Evolutionary conservation across 768 basidiomycete genomes (phyloP), one percentile per base, ranked within the genome.

Genomic region (Russula sp.): DNA sequence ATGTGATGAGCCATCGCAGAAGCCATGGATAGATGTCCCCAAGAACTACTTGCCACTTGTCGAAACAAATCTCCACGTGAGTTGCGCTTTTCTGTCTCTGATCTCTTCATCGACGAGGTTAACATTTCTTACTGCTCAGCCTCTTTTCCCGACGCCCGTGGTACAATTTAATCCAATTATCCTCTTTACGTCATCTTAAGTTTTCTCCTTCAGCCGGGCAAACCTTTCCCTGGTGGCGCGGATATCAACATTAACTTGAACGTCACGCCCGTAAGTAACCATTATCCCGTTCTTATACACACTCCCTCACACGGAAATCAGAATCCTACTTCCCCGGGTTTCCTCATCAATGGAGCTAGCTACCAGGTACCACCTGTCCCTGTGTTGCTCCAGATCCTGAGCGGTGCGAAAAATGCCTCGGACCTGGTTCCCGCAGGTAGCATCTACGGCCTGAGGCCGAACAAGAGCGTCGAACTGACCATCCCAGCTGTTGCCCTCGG

Each of bases 311-410:
- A 14, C 38, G 38, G 38, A 40, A 16, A 40, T 16, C 38, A 40
- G 38, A 40, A 14, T 14, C 14, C 5, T 40, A 16, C 38, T 6
- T 16, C 2, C 13, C 14, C 38, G 13, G 38, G 14, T 40, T 40
- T 16, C 38, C 3, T 16, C 16, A 69, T 80, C 59, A 80, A 80
- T 63, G 71, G 70, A 16, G 66, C 65, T 49, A 69, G 73, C 38
- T 84, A 74, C 69, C 57, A 69, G 5, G 71, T 76, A 1, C 83
- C 84, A 0, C 75, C 76, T 0, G 73, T 79, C 1, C 84, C 85
- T 0, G 78, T 84, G 16, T 77, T 87, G 22, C 77, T 86, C 11
- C 85, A 87, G 68, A 81, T 86, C 36, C 70, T 87, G 40, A 84
- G 81, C 55, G 85, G 85, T 0, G 79, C 80, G 6, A 73, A 73